Evolutionary conservation across 345 rosid genomes (phyloP).

Genomic region (Pelargonium nanum): DNA sequence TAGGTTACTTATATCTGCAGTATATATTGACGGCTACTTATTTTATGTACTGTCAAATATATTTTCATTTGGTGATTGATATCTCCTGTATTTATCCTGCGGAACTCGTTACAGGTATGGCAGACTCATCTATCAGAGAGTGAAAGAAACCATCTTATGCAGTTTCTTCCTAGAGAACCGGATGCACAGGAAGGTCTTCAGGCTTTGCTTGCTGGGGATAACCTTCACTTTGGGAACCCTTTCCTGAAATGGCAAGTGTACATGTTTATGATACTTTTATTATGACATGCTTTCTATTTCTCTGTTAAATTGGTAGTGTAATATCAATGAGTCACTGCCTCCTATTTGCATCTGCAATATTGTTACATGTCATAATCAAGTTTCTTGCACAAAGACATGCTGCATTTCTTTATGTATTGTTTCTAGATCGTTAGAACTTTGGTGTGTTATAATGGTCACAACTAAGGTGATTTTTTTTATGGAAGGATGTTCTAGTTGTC

Average conservation of each 20-base stretch:
- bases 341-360: no score
- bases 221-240: constrained; percentile 82
- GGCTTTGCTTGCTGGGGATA: constrained; percentile 57
- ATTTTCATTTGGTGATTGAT: constrained; percentile 5
- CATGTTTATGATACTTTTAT: background rate
- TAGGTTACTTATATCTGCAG: constrained; percentile 9
- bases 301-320: background rate
- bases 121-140: constrained; percentile 49
- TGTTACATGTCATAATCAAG: no score
- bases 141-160: constrained; percentile 56
- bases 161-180: constrained; percentile 67
- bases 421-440: no score
- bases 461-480: no score
- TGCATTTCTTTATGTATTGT: no score
- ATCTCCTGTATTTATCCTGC: constrained; percentile 5
- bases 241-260: constrained; percentile 58
- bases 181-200: constrained; percentile 46
- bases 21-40: no score
- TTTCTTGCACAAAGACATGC: no score
- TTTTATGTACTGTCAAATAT: no score
- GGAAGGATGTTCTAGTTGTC: no score
- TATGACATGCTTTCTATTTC: background rate
- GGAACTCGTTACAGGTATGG: constrained; percentile 52
- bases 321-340: no score
- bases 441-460: no score